Base-by-base conservation (phyloP, 116 monocot genomes). In the Trichopus zeylanicus region DNA sequence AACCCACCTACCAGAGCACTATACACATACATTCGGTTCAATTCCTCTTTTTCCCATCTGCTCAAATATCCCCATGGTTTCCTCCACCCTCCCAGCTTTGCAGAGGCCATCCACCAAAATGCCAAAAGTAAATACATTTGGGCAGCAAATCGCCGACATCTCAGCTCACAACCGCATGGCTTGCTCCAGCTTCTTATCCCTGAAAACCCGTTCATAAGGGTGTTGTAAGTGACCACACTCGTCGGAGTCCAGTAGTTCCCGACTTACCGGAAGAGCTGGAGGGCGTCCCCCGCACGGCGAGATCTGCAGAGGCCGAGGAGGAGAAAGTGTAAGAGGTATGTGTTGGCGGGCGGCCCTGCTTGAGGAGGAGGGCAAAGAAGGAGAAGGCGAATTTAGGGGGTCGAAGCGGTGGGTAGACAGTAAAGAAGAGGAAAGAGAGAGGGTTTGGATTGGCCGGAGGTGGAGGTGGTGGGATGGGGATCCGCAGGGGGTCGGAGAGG, bases 1-100 rank as follows among this genome's bases (percentile, higher is more conserved):
- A n/a, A n/a, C n/a, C n/a, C n/a, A n/a, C n/a, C n/a, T n/a, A n/a
- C n/a, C n/a, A n/a, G n/a, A n/a, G n/a, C n/a, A n/a, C n/a, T n/a
- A n/a, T n/a, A n/a, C n/a, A n/a, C n/a, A n/a, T n/a, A 84, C 86
- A 77, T 95, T 87, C 1, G 86, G 71, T 10, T 30, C 33, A 37
- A 89, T 22, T 1, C 82, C 82, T 60, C 63, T 69, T 42, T 46
- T 39, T 31, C 49, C 51, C 84, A 95, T 76, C 66, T 78, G n/a
- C 27, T 75, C 63, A 22, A 90, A 68, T 65, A 90, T 35, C n/a
- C 8, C 24, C 51, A 66, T n/a, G 1, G 86, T 90, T 55, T 81
- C 72, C 42, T 79, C 68, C 18, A 72, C 62, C 42, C 66, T 81
- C 0, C 74, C 70, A 51, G 16, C 42, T 46, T 71, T 86, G 46